Evolutionary conservation across 1,139 yeast species (phyloP).

Genomic region (Scheffersomyces illinoinensis): DNA sequence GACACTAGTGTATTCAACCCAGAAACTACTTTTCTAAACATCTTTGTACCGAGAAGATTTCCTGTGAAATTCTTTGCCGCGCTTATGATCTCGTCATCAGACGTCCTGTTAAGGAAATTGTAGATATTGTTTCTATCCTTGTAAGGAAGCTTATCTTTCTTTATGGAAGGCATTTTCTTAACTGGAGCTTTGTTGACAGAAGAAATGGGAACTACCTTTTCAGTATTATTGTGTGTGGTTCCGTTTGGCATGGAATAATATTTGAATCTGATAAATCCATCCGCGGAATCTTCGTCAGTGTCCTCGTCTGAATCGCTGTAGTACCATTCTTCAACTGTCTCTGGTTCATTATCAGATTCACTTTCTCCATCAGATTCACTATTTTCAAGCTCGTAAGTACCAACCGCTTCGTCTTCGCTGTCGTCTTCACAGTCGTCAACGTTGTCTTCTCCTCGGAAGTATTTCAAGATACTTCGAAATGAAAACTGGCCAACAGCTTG

Average conservation of each 20-base stretch:
- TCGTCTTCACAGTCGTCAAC: not conserved
- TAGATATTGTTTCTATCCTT: not conserved
- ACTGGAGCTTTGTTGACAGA: not conserved
- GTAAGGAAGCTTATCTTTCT: not conserved
- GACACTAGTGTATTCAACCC: not conserved
- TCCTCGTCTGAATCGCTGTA: not conserved
- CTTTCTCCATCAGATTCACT: not conserved
- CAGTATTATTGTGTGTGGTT: not conserved
- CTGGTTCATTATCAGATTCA: not conserved
- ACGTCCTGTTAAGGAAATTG: not conserved
- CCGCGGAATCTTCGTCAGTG: not conserved
- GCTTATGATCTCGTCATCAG: not conserved
- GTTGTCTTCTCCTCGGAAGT: not conserved
- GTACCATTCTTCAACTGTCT: not conserved
- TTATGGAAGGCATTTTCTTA: not conserved
- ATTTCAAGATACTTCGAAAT: not conserved
- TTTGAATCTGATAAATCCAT: not conserved
- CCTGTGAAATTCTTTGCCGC: not conserved
- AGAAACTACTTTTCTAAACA: not conserved
- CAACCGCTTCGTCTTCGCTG: not conserved
- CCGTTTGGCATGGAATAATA: not conserved
- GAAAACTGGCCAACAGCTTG: not conserved
- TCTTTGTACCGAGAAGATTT: not conserved
- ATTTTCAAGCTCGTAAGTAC: not conserved
- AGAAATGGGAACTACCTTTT: not conserved